Evolutionary conservation across 73 alveolate species (phyloP).

Genomic region (Breviolum minutum): DNA sequence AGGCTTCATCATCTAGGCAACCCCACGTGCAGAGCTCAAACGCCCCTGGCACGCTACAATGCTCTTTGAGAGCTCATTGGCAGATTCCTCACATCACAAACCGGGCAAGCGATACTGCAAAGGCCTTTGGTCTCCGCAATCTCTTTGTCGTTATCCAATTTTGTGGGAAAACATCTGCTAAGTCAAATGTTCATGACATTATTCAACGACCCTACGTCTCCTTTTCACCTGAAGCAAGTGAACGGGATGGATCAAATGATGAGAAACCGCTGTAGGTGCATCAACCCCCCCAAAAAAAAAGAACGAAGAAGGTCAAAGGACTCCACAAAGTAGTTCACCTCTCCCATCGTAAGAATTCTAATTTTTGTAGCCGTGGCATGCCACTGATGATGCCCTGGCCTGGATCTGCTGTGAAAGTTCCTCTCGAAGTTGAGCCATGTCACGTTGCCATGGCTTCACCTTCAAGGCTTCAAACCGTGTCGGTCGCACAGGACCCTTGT

Average conservation of each 20-base stretch:
- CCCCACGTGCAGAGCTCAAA: conserved; percentile 56
- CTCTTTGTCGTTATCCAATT: neutral
- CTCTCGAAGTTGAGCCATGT: neutral
- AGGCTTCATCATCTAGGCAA: neutral
- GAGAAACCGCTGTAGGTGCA: neutral
- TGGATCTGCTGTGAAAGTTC: conserved; percentile 32
- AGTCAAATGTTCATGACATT: too few species aligned
- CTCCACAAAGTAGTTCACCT: neutral
- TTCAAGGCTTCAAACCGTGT: neutral
- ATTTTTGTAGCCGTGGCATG: neutral
- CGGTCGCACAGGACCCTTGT: too few species aligned
- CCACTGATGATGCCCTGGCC: neutral
- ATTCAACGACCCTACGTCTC: too few species aligned
- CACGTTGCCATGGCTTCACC: conserved; percentile 27
- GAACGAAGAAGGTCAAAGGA: neutral
- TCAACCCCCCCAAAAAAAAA: too few species aligned
- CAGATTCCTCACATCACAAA: neutral
- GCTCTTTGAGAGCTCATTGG: conserved; percentile 27
- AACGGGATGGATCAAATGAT: too few species aligned
- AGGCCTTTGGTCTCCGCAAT: neutral
- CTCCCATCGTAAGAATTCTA: neutral
- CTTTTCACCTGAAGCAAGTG: too few species aligned
- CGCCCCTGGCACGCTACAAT: conserved; percentile 81
- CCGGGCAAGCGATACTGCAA: too few species aligned
- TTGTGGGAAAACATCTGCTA: too few species aligned